Evolutionary conservation across 306 rosid species (phyloP), one percentile per base, ranked within the genome.

Genomic region (Pueraria montana): DNA sequence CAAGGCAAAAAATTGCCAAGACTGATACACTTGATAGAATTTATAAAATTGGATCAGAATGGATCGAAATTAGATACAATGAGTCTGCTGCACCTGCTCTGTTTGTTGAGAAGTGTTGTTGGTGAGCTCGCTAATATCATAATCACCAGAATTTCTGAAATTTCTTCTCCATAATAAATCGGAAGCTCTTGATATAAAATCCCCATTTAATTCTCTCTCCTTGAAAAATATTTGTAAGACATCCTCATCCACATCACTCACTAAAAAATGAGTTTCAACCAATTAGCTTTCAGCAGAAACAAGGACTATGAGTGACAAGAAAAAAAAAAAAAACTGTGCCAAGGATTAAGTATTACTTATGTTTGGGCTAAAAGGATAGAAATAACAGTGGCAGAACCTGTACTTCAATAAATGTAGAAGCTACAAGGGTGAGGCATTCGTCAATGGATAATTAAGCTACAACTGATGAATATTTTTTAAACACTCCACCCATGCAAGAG

Each of bases 141-240:
- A 68, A 58, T 79, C 87, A 48, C 80, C 83, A 59, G 87, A 66
- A 61, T 82, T 86, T 53, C 55, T 45, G 74, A 79, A 78, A 72
- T 87, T 86, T 74, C 84, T 87, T 85, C 20, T 88, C 98, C 98
- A 95, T 65, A 93, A 82, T 87, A 95, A 83, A 88, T 95, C 98
- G 68, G 91, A 84, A 89, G 89, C 85, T 85, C 86, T 91, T 50
- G 98, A 89, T 63, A 95, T 79, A 81, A 95, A 87, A 87, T 95
- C 98, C 8, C 95, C 93, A 17, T 80, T 92, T 63, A 84, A 74
- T 77, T 92, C 88, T 82, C 98, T 91, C 73, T 95, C 98, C 86
- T 89, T 80, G 5, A 93, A 85, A 89, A 92, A 96, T 6, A 79
- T 84, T 88, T 87, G 91, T 80, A 96, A 72, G 82, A 89, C 93